Conservation (phyloP, 495 filamentous ascomycete genomes). For the Acidiella bohemica region DNA sequence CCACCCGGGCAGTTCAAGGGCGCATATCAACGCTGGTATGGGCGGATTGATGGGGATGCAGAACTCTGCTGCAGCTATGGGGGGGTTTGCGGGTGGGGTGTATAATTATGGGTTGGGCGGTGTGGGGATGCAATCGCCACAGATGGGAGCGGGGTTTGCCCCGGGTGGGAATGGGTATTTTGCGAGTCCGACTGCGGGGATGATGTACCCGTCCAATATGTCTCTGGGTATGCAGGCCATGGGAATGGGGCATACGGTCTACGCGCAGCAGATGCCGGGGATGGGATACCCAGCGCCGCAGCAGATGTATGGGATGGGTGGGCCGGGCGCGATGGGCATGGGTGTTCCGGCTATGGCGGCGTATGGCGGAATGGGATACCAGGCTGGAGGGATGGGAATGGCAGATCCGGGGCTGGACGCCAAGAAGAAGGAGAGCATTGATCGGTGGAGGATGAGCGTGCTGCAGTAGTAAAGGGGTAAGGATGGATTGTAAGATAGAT, state of each 20-base stretch:
- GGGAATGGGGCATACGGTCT: conserved; percentile 5
- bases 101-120: conserved; percentile 41
- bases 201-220: no score
- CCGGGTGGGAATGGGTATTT: no score
- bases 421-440: conserved; percentile 65
- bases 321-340: conserved; percentile 16
- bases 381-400: conserved; percentile 12
- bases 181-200: conserved; percentile 9
- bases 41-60: conserved; percentile 24
- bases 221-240: no score
- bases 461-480: conserved; percentile 30
- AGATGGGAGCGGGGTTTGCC: no score
- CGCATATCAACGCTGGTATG: conserved; percentile 29
- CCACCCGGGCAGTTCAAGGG: background rate
- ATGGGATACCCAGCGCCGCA: conserved; percentile 5
- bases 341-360: conserved; percentile 18
- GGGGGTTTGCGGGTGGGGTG: conserved; percentile 38
- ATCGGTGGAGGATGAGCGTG: conserved; percentile 81
- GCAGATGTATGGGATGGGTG: background rate
- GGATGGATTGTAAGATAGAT: background rate
- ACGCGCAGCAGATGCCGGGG: conserved; percentile 6
- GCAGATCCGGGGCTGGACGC: conserved; percentile 33
- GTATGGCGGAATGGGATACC: conserved; percentile 14
- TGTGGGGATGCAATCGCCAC: background rate
- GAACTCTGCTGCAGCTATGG: conserved; percentile 18